phyloP scores from a whole-genome alignment of 306 rosid species.

The Acacia melanoxylon region DNA sequence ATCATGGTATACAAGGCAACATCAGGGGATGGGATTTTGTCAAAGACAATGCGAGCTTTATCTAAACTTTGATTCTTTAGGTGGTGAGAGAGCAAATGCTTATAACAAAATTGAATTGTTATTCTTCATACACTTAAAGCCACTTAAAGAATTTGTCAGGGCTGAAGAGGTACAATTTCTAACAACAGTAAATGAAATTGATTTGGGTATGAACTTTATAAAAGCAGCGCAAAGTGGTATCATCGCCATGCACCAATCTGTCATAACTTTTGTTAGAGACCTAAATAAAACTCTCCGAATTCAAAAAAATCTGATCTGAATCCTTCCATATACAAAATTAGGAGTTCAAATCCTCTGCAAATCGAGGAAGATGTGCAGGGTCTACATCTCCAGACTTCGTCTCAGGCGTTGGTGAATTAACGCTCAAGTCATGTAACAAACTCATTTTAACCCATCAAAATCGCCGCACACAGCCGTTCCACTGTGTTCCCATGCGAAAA shows the following conservation, averaged over 20 bases:
- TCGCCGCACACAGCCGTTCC: neutral
- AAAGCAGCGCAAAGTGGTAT: conserved; percentile 35
- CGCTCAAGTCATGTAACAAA: neutral
- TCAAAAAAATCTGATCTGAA: neutral
- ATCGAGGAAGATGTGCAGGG: neutral
- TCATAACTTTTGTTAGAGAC: neutral
- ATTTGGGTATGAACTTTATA: conserved; percentile 2
- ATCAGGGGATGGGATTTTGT: neutral
- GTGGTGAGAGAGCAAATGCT: conserved; percentile 38
- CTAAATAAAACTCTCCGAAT: neutral
- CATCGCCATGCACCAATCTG: neutral
- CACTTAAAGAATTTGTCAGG: conserved; percentile 2
- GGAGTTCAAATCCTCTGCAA: neutral
- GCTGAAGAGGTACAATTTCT: neutral
- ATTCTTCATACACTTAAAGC: conserved; percentile 30
- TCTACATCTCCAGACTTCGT: neutral
- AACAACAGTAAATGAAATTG: conserved; percentile 7
- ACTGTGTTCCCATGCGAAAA: neutral
- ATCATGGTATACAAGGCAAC: conserved; percentile 4
- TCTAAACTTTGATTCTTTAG: conserved; percentile 47
- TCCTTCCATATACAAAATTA: neutral
- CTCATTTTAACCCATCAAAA: neutral
- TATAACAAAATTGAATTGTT: conserved; percentile 20
- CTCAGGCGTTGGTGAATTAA: neutral
- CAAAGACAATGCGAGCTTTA: conserved; percentile 51